These are phyloP conservation scores for Solanum hybrid DNA, from an alignment of 305 asterid species.

Conservation along the genomic window DNA sequence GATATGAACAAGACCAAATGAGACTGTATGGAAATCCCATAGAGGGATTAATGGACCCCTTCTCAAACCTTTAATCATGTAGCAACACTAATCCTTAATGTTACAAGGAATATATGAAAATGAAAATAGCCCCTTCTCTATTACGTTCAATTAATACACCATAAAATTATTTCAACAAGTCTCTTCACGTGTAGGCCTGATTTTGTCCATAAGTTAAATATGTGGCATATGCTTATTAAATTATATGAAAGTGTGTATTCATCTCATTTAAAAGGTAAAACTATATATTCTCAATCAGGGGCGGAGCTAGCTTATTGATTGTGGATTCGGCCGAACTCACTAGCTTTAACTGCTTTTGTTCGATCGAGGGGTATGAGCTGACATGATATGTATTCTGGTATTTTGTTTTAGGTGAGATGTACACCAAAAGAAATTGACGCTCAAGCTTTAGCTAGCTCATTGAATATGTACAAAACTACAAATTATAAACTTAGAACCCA, in stretches of 20 bases:
- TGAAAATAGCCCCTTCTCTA: not conserved
- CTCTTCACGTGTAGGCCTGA: not conserved
- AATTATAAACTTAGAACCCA: too few relatives aligned
- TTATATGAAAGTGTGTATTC: not conserved
- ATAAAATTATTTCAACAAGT: not conserved
- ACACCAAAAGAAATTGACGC: not conserved
- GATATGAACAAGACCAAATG: not conserved
- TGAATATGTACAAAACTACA: too few relatives aligned
- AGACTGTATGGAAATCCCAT: not conserved
- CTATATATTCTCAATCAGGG: not conserved
- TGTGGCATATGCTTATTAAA: not conserved
- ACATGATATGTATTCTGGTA: too few relatives aligned
- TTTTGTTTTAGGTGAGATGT: not conserved
- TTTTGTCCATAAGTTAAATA: not conserved
- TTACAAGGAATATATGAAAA: not conserved
- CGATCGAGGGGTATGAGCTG: not conserved
- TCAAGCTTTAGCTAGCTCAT: not conserved
- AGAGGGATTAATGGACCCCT: not conserved
- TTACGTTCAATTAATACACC: not conserved
- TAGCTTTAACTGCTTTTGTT: not conserved
- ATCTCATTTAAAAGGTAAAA: not conserved
- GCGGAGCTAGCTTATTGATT: not conserved
- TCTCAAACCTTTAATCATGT: not conserved
- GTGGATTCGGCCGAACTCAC: not conserved
- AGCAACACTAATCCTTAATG: not conserved